These are phyloP conservation scores for Centaurea solstitialis DNA, from an alignment of 129 eudicot genomes.

Conservation along the genomic window DNA sequence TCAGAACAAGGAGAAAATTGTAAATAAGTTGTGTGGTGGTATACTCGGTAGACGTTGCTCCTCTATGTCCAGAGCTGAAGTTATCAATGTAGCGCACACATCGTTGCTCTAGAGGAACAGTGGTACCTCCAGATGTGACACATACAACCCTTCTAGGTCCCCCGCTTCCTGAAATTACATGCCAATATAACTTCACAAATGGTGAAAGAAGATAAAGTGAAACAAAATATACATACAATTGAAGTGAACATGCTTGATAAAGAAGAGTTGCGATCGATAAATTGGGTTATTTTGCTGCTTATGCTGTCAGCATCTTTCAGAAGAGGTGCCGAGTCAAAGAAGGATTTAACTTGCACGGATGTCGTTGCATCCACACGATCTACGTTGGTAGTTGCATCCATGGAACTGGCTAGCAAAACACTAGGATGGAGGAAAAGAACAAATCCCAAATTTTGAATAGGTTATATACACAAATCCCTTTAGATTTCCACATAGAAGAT, in stretches of 20 bases:
- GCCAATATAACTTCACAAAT: neutral
- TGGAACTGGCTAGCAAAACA: conserved; percentile 17
- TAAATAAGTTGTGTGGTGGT: neutral
- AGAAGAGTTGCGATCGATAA: conserved; percentile 45
- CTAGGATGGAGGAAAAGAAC: conserved; percentile 1
- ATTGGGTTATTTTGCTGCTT: conserved; percentile 48
- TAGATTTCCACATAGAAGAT: no score
- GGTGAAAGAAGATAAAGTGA: neutral
- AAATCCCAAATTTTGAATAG: neutral
- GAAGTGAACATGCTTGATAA: conserved; percentile 50
- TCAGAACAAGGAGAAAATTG: neutral
- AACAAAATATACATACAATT: neutral
- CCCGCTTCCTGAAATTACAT: conserved; percentile 42
- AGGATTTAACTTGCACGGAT: conserved; percentile 45
- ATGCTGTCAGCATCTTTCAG: conserved; percentile 56
- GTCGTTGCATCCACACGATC: conserved; percentile 36
- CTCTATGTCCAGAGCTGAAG: conserved; percentile 98
- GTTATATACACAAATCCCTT: neutral
- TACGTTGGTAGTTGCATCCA: conserved; percentile 43
- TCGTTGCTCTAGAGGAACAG: conserved; percentile 92
- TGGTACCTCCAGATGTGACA: conserved; percentile 96
- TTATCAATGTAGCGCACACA: conserved; percentile 98
- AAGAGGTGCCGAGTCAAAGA: conserved; percentile 82
- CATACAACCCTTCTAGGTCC: conserved; percentile 71
- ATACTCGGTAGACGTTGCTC: conserved; percentile 98